Evolutionary conservation across 257 asterid species (phyloP).

Genomic region (Ocimum tenuiflorum): DNA sequence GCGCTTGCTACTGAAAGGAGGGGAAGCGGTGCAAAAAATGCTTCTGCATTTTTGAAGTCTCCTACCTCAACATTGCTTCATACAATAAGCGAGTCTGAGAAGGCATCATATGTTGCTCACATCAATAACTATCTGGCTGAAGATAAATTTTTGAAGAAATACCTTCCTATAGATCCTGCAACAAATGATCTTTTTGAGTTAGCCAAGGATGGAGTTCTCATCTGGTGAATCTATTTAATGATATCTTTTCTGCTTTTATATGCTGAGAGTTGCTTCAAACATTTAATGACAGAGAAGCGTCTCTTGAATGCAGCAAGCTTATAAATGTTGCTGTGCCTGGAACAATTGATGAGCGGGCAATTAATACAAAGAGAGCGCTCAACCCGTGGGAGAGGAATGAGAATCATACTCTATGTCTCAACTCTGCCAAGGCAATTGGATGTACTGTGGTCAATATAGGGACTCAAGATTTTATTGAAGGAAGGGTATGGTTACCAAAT

Average conservation of each 20-base stretch:
- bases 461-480: conserved; percentile 93
- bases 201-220: conserved; percentile 96
- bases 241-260: conserved; percentile 8
- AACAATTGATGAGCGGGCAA: conserved; percentile 93
- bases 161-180: conserved; percentile 73
- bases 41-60: conserved; percentile 88
- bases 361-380: conserved; percentile 76
- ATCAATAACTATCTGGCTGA: conserved; percentile 83
- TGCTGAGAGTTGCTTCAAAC: background rate
- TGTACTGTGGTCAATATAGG: conserved; percentile 96
- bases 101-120: conserved; percentile 90
- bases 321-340: conserved; percentile 97
- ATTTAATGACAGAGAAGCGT: background rate
- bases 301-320: conserved; percentile 64
- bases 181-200: conserved; percentile 90
- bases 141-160: conserved; percentile 70
- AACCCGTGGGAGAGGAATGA: conserved; percentile 99
- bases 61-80: conserved; percentile 95
- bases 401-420: conserved; percentile 94
- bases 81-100: conserved; percentile 91
- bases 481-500: conserved; percentile 58
- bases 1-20: conserved; percentile 62
- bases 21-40: conserved; percentile 73
- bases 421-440: conserved; percentile 98
- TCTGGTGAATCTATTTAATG: conserved; percentile 49